Percentiles rank a stretch among this genome's conserved stretches.
Conservation (phyloP, 2,329 filamentous ascomycete genomes). For the Pezicula radicicola region DNA sequence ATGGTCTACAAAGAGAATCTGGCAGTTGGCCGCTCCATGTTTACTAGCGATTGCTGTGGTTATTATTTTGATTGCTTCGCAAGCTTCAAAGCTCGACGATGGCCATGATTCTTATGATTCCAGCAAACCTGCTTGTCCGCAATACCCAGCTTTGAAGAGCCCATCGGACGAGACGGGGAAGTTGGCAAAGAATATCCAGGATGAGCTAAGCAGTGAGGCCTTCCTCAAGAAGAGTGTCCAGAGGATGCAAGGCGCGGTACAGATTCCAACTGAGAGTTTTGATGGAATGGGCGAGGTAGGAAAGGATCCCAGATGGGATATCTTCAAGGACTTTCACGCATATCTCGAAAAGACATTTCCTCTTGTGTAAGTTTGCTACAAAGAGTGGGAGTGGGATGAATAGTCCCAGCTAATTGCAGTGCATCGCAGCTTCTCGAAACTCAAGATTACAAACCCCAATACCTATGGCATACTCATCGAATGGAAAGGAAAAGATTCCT, state of each 20-base stretch:
- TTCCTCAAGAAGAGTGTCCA: conserved; percentile 18
- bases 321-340: conserved; percentile 47
- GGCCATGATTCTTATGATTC: neutral
- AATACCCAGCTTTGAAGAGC: conserved; percentile 14
- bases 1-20: conserved; percentile 2
- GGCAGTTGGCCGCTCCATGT: conserved; percentile 8
- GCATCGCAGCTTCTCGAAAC: conserved; percentile 10
- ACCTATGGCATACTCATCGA: conserved; percentile 61
- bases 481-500: conserved; percentile 47
- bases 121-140: conserved; percentile 14
- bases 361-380: conserved; percentile 34
- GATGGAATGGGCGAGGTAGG: conserved; percentile 53
- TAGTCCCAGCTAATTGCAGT: neutral
- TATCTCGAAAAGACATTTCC: conserved; percentile 49
- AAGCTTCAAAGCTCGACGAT: conserved; percentile 1
- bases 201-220: conserved; percentile 10
- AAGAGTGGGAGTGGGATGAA: neutral
- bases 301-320: conserved; percentile 51
- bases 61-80: conserved; percentile 4
- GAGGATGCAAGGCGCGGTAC: conserved; percentile 45
- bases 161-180: conserved; percentile 3
- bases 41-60: conserved; percentile 3
- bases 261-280: conserved; percentile 51
- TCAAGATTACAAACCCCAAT: conserved; percentile 46
- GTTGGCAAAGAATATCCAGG: conserved; percentile 11